Evolutionary conservation across 1,284 basidiomycete genomes (phyloP), one percentile per base, ranked within the genome.

Genomic region (Anthracocystis panici-leucophaei): DNA sequence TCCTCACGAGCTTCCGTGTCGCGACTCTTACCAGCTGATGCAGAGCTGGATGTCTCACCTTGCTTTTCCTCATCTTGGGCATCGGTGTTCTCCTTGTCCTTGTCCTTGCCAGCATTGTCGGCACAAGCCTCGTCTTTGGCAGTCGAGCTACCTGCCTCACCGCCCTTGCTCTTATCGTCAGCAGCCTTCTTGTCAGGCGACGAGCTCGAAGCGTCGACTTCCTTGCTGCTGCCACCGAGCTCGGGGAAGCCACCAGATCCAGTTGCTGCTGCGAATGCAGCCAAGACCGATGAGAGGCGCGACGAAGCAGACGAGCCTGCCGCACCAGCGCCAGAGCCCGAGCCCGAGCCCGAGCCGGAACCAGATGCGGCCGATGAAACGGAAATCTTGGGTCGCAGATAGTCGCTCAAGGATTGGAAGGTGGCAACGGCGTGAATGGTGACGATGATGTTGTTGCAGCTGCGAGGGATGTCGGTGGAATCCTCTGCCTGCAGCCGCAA

Each of bases 281-380:
- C 94, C 49, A 98, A 89, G 90, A 97, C 94, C 41, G 92, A 91
- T 4, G 93, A 92, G 14, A 97, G 86, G 14, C 93, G 89, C 16
- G 91, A 91, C 20, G 63, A 60, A 14, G 69, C 52, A 48, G 62
- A 57, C 33, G 61, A 45, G 21, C 62, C 63, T 12, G 62, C 48
- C 21, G 66, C 54, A 14, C 65, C 55, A 6, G 54, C 35, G 16
- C 56, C 71, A 65, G 56, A 38, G 38, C 86, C 55, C 6, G 54
- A 29, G 16, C 56, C 71, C 65, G 56, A 38, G 38, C 86, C 89
- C 58, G 75, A 93, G 91, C 92, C 84, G 92, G 93, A 70, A 87
- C 89, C 53, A 89, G 55, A 45, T 23, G 55, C 65, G 14, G 52
- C 74, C 11, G 51, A 52, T 23, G 72, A 68, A 4, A 55, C 58